Conservation (phyloP, 306 rosid species). For the Pyrus pyrifolia region DNA sequence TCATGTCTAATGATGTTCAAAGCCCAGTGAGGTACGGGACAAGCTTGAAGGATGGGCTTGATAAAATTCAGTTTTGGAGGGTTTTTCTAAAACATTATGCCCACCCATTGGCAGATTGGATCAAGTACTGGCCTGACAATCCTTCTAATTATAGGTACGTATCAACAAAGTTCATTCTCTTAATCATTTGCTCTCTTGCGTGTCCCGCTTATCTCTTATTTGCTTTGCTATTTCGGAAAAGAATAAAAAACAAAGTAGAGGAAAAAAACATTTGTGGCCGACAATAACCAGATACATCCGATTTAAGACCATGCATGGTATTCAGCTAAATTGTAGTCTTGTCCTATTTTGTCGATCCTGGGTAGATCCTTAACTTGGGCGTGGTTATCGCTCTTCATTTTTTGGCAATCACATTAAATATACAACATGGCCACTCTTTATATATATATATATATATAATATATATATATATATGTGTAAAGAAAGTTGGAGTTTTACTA, state of each 20-base stretch:
- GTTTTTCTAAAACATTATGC: conserved; percentile 55
- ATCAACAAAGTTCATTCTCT: neutral
- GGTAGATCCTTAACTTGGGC: neutral
- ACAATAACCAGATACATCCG: neutral
- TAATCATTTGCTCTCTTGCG: neutral
- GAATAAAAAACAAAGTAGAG: neutral
- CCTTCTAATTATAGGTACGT: conserved; percentile 39
- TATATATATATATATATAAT: neutral
- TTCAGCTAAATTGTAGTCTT: neutral
- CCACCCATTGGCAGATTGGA: conserved; percentile 45
- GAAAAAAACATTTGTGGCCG: neutral
- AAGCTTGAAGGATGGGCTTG: conserved; percentile 39
- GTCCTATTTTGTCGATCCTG: neutral
- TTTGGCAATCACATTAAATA: neutral
- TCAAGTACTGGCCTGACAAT: conserved; percentile 40
- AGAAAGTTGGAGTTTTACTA: too few relatives aligned
- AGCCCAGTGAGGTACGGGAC: conserved; percentile 45
- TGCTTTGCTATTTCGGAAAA: neutral
- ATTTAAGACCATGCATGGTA: neutral
- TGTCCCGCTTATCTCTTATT: neutral
- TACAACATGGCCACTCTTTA: neutral
- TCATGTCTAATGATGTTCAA: conserved; percentile 40
- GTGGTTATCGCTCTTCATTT: neutral
- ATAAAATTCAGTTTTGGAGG: conserved; percentile 45
- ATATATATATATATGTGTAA: neutral